These are phyloP conservation scores for Saksenaea oblongispora DNA, from an alignment of 371 early-diverging fungal species.

Conservation along the genomic window DNA sequence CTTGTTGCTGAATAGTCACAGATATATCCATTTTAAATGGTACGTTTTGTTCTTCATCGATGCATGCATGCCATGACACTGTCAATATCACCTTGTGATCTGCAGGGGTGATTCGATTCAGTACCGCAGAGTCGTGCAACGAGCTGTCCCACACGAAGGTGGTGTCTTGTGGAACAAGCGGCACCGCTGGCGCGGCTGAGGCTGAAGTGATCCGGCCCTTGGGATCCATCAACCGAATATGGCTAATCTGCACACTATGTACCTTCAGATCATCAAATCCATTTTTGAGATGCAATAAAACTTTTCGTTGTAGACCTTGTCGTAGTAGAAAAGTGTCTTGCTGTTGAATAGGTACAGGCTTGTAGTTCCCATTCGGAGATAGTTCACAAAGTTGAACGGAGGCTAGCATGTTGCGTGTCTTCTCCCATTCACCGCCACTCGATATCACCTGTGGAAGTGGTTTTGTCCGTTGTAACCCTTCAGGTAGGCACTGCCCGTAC, in stretches of 20 bases:
- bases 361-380: constrained; percentile 66
- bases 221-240: constrained; percentile 42
- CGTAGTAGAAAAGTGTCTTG: constrained; percentile 8
- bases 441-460: not conserved
- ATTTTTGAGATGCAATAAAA: constrained; percentile 57
- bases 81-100: constrained; percentile 49
- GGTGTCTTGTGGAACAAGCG: constrained; percentile 25
- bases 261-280: constrained; percentile 63
- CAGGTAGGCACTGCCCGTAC: constrained; percentile 53
- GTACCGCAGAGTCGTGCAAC: constrained; percentile 58
- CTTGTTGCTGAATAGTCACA: constrained; percentile 33
- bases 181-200: constrained; percentile 20
- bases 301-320: constrained; percentile 12
- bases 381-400: constrained; percentile 72
- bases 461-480: not conserved
- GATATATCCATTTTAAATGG: constrained; percentile 50
- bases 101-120: constrained; percentile 63
- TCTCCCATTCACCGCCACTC: constrained; percentile 39
- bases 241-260: constrained; percentile 46
- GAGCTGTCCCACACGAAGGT: constrained; percentile 79
- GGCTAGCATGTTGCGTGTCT: constrained; percentile 57
- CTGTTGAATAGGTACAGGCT: constrained; percentile 49
- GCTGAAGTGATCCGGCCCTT: constrained; percentile 41
- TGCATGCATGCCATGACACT: constrained; percentile 37
- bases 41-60: constrained; percentile 46